phyloP scores from a whole-genome alignment of 2,329 filamentous ascomycete species.

The Diplodia scrobiculata region DNA sequence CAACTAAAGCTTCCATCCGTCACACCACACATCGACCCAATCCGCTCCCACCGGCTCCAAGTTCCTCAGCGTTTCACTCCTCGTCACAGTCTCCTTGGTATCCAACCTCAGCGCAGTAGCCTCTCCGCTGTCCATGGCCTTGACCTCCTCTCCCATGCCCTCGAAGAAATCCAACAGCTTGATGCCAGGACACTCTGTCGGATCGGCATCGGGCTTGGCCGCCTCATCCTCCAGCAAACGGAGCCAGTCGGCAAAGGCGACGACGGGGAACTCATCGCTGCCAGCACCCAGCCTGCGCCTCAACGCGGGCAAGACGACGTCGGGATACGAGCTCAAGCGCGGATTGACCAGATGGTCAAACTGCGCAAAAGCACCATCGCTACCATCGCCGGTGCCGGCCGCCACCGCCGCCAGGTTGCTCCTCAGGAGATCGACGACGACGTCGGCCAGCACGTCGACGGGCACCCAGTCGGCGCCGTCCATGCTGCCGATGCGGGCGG shows the following conservation, averaged over 20 bases:
- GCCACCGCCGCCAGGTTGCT: background rate
- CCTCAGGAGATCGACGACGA: background rate
- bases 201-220: constrained; percentile 45
- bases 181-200: constrained; percentile 51
- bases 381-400: background rate
- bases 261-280: background rate
- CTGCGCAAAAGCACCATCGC: background rate
- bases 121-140: background rate
- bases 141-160: background rate
- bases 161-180: constrained; percentile 59
- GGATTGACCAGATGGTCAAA: background rate
- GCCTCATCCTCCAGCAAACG: constrained; percentile 39
- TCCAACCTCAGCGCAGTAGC: background rate
- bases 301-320: background rate
- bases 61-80: constrained; percentile 11
- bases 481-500: background rate
- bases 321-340: background rate
- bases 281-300: background rate
- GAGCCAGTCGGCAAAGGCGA: background rate
- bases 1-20: constrained; percentile 2
- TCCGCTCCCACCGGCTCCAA: constrained; percentile 1
- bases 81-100: background rate
- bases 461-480: background rate
- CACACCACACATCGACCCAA: background rate
- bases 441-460: background rate